These are phyloP conservation scores for Bonia amplexicaulis DNA, from an alignment of 176 grass and related monocot species.

Conservation along the genomic window DNA sequence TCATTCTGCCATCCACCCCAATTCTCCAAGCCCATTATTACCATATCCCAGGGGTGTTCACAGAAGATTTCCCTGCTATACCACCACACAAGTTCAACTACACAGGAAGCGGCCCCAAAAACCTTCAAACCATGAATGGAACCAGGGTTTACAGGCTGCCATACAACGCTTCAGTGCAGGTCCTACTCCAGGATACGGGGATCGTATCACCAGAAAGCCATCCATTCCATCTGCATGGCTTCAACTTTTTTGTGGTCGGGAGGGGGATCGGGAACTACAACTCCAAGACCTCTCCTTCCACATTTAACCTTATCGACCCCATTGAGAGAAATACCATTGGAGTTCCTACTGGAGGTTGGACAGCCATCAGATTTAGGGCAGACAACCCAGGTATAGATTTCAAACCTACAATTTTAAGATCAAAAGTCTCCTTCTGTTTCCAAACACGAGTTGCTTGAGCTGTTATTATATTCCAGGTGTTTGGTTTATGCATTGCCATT, in stretches of 20 bases:
- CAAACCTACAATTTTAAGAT: neutral
- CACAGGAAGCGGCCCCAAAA: slow-evolving; percentile 52
- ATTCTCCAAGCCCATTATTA: slow-evolving; percentile 73
- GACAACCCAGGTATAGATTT: slow-evolving; percentile 61
- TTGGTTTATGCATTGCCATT: slow-evolving; percentile 85
- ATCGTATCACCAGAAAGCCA: slow-evolving; percentile 67
- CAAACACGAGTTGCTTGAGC: neutral
- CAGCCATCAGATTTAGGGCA: slow-evolving; percentile 62
- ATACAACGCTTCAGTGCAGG: slow-evolving; percentile 61
- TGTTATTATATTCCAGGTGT: slow-evolving; percentile 48
- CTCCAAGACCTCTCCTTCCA: slow-evolving; percentile 39
- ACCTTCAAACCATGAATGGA: slow-evolving; percentile 62
- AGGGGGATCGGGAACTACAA: slow-evolving; percentile 61
- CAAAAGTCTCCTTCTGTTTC: neutral
- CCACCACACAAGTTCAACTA: slow-evolving; percentile 56
- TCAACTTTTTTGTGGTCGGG: slow-evolving; percentile 60
- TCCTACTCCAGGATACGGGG: slow-evolving; percentile 66
- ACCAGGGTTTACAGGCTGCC: slow-evolving; percentile 59
- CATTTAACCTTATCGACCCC: slow-evolving; percentile 67
- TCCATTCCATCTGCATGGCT: slow-evolving; percentile 72
- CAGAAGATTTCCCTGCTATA: slow-evolving; percentile 48
- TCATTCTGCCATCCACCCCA: slow-evolving; percentile 51
- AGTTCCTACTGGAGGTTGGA: slow-evolving; percentile 66
- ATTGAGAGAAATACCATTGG: slow-evolving; percentile 65
- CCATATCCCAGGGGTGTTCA: slow-evolving; percentile 58